Evolutionary conservation across 108 stramenopile species (phyloP), one percentile per base, ranked within the genome.

Genomic region (Cyclotella sp.): DNA sequence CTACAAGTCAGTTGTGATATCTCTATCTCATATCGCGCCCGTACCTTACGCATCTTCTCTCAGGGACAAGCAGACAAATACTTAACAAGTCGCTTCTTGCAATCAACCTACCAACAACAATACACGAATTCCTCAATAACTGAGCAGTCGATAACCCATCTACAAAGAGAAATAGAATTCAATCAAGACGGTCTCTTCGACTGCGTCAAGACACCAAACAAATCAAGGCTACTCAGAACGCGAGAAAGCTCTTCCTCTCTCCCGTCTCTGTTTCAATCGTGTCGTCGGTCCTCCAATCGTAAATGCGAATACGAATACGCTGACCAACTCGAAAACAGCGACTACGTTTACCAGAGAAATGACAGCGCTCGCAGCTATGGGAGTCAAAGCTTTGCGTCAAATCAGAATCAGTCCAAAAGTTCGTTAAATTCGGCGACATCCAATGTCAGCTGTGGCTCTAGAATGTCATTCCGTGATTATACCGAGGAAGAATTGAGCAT

Each of bases 401-500:
- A 61, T 21, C 62, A 61, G 22, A 54, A 64, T 21, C 19, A 65
- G n/a, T 40, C 42, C 60, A 52, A 63, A 40, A 74, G 28, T 19
- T 63, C 61, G 3, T 45, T 54, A 26, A 46, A 51, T 6, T 77
- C 68, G 22, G 63, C 67, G 19, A 26, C 44, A 46, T 64, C 54
- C 29, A 59, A 30, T 21, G 45, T 39, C 10, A 52, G 59, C 29
- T 55, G 28, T 13, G 22, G 42, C 16, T 68, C 39, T 18, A 62
- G 29, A 63, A 43, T 53, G 6, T 63, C 69, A 60, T 49, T 24
- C 16, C 34, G 18, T 4, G 60, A 39, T 46, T 81, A 75, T 15
- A 75, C 79, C 26, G 68, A 81, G 19, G 27, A 70, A 55, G 52
- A 84, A 70, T 12, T 79, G 68, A 72, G 64, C 52, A 79, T 76